phyloP scores from a whole-genome alignment of 2,329 filamentous ascomycete genomes.

The Ceratocystiopsis minuta region DNA sequence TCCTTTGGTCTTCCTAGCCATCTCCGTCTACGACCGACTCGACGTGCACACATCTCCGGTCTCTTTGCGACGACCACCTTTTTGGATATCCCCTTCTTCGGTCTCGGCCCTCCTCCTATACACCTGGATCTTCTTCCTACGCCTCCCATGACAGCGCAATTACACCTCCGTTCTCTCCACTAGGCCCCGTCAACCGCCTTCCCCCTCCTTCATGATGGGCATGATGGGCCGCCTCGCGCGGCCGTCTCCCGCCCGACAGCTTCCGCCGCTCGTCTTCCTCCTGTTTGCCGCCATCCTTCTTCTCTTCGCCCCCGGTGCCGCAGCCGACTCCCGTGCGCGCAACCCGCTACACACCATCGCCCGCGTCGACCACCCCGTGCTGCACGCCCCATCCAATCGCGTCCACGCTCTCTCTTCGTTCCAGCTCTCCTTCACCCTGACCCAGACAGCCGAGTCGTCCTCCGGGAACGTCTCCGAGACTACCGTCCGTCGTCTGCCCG shows the following conservation, averaged over 20 bases:
- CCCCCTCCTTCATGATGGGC: too few relatives aligned
- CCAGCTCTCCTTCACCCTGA: conserved; percentile 61
- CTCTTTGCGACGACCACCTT: not conserved
- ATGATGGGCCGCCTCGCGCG: too few relatives aligned
- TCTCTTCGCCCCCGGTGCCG: conserved; percentile 5
- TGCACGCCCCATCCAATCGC: conserved; percentile 62
- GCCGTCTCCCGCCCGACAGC: too few relatives aligned
- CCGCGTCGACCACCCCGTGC: conserved; percentile 52
- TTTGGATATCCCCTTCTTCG: not conserved
- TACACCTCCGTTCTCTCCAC: too few relatives aligned
- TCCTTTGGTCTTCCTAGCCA: not conserved
- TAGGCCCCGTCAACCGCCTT: too few relatives aligned
- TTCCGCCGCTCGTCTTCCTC: conserved; percentile 7
- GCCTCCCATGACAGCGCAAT: not conserved
- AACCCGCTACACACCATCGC: conserved; percentile 62
- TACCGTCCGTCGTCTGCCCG: conserved; percentile 34
- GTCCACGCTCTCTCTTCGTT: conserved; percentile 70
- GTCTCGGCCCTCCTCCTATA: not conserved
- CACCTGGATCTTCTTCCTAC: not conserved
- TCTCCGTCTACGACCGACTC: too few relatives aligned
- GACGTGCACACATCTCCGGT: not conserved
- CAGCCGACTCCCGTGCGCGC: conserved; percentile 54
- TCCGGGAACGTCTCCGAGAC: conserved; percentile 13
- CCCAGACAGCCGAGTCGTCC: too few relatives aligned
- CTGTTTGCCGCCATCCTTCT: conserved; percentile 3